Conservation (phyloP, 108 stramenopile species). For the Poteriospumella lacustris region DNA sequence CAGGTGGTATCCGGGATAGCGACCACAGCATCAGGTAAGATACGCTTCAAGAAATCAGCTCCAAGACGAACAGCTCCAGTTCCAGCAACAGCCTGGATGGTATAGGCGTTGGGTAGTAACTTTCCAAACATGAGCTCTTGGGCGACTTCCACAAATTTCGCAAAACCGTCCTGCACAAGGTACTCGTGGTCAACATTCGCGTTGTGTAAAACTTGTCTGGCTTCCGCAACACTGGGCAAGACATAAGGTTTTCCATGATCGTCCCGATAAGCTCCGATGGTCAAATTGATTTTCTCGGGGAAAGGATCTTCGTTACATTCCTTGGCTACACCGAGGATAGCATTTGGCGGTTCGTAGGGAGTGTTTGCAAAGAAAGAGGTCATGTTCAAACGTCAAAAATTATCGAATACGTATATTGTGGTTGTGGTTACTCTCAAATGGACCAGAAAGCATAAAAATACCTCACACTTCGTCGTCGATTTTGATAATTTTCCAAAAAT, state of each 20-base stretch:
- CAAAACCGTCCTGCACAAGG: slow-evolving; percentile 41
- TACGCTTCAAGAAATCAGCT: slow-evolving; percentile 32
- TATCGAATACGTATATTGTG: too few relatives aligned
- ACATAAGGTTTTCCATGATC: slow-evolving; percentile 39
- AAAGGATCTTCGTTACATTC: slow-evolving; percentile 10
- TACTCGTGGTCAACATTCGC: slow-evolving; percentile 45
- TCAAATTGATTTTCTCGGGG: slow-evolving; percentile 30
- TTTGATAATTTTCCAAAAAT: too few relatives aligned
- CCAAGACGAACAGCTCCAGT: slow-evolving; percentile 45
- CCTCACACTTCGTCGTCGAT: too few relatives aligned
- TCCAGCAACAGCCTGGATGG: slow-evolving; percentile 48
- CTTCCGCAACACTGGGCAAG: slow-evolving; percentile 32
- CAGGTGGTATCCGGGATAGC: too few relatives aligned
- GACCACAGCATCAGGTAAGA: too few relatives aligned
- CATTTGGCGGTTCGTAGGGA: slow-evolving; percentile 21
- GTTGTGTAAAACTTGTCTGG: slow-evolving; percentile 34
- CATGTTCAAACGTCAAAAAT: too few relatives aligned
- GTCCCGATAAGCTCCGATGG: slow-evolving; percentile 45
- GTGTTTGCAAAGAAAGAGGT: too few relatives aligned
- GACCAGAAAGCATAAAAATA: too few relatives aligned
- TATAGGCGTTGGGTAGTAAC: slow-evolving; percentile 5
- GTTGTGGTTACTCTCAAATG: too few relatives aligned
- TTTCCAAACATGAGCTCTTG: slow-evolving; percentile 36
- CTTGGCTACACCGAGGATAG: slow-evolving; percentile 27
- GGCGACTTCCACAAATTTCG: slow-evolving; percentile 20